These are phyloP conservation scores for Xylaria cubensis DNA, from an alignment of 495 filamentous ascomycete genomes.

Conservation along the genomic window DNA sequence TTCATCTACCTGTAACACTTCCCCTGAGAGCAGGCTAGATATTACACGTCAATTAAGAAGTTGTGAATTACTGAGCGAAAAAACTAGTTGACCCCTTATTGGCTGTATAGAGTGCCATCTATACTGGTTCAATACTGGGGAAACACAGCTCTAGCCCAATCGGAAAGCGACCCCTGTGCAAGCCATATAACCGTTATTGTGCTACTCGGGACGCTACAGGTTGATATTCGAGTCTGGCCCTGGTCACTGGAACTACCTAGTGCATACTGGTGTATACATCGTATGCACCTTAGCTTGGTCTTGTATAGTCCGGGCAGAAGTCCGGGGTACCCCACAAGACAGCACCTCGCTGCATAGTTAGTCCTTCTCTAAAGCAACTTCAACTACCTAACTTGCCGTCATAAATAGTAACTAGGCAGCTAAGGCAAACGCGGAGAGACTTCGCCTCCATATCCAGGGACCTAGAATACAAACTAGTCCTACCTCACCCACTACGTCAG, in stretches of 20 bases:
- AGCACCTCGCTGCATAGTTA: background rate
- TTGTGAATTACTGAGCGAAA: too few species aligned
- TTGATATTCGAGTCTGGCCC: background rate
- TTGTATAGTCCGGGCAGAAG: background rate
- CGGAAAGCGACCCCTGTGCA: background rate
- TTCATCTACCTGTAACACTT: too few species aligned
- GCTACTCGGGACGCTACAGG: too few species aligned
- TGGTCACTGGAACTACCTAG: background rate
- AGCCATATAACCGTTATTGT: background rate
- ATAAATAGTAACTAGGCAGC: background rate
- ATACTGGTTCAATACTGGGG: background rate
- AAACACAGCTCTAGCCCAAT: background rate
- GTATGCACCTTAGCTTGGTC: background rate
- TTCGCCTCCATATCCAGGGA: background rate
- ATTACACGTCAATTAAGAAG: too few species aligned
- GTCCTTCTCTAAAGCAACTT: background rate
- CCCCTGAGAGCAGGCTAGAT: too few species aligned
- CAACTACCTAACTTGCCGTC: background rate
- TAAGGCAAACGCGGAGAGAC: background rate
- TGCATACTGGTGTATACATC: background rate
- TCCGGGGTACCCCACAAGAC: conserved; percentile 17
- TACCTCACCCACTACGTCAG: background rate
- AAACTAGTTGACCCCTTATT: too few species aligned
- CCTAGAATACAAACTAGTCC: background rate
- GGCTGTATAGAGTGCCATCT: too few species aligned